Conservation (phyloP, 1,284 basidiomycete genomes). For the Sporisorium scitamineum region DNA sequence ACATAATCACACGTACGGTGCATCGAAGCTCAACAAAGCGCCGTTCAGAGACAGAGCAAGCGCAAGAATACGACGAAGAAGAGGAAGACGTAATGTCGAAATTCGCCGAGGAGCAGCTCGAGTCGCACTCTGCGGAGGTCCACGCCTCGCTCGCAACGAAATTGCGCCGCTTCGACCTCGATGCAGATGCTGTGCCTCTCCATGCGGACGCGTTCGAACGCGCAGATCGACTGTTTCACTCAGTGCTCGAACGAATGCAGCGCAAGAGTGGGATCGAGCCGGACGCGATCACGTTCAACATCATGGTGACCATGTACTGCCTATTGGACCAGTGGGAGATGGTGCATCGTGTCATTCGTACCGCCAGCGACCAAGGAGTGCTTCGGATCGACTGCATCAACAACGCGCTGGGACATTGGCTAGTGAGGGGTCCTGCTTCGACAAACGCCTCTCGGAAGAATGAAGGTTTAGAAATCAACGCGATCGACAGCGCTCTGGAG, state of each 20-base stretch:
- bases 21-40: constrained; percentile 17
- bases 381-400: constrained; percentile 39
- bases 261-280: constrained; percentile 31
- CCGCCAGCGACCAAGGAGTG: constrained; percentile 7
- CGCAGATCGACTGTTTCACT: constrained; percentile 42
- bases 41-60: neutral
- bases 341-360: constrained; percentile 15
- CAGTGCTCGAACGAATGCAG: constrained; percentile 48
- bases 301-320: constrained; percentile 52
- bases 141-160: constrained; percentile 24
- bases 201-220: constrained; percentile 24
- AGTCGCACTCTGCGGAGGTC: constrained; percentile 22
- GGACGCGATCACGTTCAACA: constrained; percentile 41
- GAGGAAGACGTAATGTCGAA: constrained; percentile 22
- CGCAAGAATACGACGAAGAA: constrained; percentile 9
- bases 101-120: constrained; percentile 19
- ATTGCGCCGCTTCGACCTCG: constrained; percentile 31
- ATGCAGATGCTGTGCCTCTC: constrained; percentile 28
- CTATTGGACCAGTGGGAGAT: constrained; percentile 30
- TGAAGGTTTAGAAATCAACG: neutral
- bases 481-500: constrained; percentile 19
- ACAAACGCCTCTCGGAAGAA: neutral
- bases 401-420: constrained; percentile 27
- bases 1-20: constrained; percentile 36
- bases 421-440: constrained; percentile 12